A percentile compares a stretch with the other conserved stretches of the same genome.
Evolutionary conservation across 805 yeast genomes (phyloP).

Genomic region (Ogataea henricii): DNA sequence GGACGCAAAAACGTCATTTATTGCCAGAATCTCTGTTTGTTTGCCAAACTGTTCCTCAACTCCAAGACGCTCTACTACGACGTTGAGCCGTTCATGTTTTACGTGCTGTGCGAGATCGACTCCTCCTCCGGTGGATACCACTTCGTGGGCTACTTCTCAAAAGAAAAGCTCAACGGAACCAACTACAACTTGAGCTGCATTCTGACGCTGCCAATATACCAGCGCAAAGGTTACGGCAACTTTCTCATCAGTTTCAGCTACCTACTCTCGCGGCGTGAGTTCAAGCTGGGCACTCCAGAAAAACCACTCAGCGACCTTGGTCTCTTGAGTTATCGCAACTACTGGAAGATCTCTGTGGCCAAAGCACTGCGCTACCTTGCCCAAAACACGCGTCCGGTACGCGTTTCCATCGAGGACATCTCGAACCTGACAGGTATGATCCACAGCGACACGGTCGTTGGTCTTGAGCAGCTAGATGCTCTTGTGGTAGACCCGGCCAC

Average conservation of each 20-base stretch:
- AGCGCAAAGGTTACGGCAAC: conserved; percentile 86
- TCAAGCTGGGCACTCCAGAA: conserved; percentile 88
- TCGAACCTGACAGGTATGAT: conserved; percentile 81
- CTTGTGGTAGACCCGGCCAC: conserved; percentile 50
- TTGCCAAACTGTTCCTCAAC: conserved; percentile 86
- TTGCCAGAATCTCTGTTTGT: conserved; percentile 86
- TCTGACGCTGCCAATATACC: conserved; percentile 83
- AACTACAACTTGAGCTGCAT: conserved; percentile 89
- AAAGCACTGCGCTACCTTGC: conserved; percentile 38
- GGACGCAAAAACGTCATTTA: conserved; percentile 80
- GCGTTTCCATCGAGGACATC: conserved; percentile 58
- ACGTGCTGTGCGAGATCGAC: conserved; percentile 75
- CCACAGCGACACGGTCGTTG: conserved; percentile 82
- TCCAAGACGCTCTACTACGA: conserved; percentile 92
- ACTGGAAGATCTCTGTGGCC: conserved; percentile 76
- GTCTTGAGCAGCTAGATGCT: conserved; percentile 74
- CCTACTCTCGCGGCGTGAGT: conserved; percentile 71
- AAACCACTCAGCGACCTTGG: conserved; percentile 92
- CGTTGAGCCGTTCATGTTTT: conserved; percentile 93
- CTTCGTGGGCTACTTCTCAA: conserved; percentile 93
- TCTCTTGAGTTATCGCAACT: conserved; percentile 77
- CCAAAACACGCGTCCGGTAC: conserved; percentile 2
- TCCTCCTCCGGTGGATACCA: conserved; percentile 49
- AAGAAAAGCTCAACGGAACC: conserved; percentile 75
- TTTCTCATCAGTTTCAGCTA: conserved; percentile 89